phyloP scores from a whole-genome alignment of 805 yeast species.

The Peterozyma toletana region DNA sequence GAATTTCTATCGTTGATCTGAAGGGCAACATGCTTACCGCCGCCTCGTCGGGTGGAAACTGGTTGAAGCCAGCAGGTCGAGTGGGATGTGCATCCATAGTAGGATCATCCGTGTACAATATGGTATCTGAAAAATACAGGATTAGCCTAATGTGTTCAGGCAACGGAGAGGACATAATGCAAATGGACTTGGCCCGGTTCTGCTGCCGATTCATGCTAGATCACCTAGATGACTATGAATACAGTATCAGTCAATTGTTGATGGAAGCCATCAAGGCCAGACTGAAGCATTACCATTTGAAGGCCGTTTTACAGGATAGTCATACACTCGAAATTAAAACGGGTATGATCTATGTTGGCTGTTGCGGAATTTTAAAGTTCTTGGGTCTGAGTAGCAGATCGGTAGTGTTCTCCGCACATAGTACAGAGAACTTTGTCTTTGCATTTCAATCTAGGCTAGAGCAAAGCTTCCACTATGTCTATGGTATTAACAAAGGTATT shows the following conservation, averaged over 20 bases:
- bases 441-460: too few relatives aligned
- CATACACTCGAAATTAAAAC: too few relatives aligned
- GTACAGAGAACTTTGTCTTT: too few relatives aligned
- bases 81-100: conserved; percentile 47
- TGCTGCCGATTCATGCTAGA: conserved; percentile 15
- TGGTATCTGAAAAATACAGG: conserved; percentile 13
- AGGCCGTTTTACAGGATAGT: conserved; percentile 11
- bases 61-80: conserved; percentile 40
- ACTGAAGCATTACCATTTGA: conserved; percentile 9
- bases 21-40: conserved; percentile 17
- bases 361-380: too few relatives aligned
- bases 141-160: conserved; percentile 38
- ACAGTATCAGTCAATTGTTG: conserved; percentile 11
- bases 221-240: too few relatives aligned
- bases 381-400: too few relatives aligned
- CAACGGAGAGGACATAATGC: conserved; percentile 48
- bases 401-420: too few relatives aligned
- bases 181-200: conserved; percentile 30
- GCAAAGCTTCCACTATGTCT: too few relatives aligned
- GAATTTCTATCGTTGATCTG: conserved; percentile 21
- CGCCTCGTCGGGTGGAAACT: conserved; percentile 48
- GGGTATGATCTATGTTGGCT: too few relatives aligned
- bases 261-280: conserved; percentile 10
- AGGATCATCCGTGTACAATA: conserved; percentile 34
- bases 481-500: too few relatives aligned